Evolutionary conservation across 2,329 filamentous ascomycete species (phyloP).

Genomic region (Ophiosphaerella herpotricha): DNA sequence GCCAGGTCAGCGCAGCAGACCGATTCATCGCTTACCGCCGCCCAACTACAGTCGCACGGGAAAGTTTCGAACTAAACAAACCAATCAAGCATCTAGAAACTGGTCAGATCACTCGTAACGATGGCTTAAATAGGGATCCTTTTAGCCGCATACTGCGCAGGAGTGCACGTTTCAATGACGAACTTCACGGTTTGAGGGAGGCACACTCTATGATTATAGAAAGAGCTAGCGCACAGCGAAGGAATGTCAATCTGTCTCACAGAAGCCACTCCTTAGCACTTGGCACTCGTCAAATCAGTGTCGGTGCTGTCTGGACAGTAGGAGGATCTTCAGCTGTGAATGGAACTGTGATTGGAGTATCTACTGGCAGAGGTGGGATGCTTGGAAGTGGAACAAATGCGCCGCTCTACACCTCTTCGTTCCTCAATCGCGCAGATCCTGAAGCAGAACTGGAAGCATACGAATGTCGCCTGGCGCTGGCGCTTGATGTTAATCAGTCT

Average conservation of each 20-base stretch:
- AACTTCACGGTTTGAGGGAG: conserved; percentile 39
- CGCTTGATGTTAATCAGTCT: conserved; percentile 76
- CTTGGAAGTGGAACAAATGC: conserved; percentile 75
- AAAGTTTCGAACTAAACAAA: conserved; percentile 60
- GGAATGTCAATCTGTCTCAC: conserved; percentile 22
- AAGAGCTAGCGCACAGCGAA: conserved; percentile 21
- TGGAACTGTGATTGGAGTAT: conserved; percentile 55
- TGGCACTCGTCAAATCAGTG: conserved; percentile 58
- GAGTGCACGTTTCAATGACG: conserved; percentile 38
- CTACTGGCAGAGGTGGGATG: conserved; percentile 67
- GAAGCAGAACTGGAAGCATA: conserved; percentile 71
- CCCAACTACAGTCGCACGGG: conserved; percentile 47
- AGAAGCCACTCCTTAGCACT: conserved; percentile 26
- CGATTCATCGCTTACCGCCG: conserved; percentile 61
- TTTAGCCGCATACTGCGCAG: conserved; percentile 53
- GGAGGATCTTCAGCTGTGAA: conserved; percentile 68
- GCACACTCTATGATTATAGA: conserved; percentile 34
- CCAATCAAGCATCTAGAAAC: conserved; percentile 51
- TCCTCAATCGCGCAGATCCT: conserved; percentile 55
- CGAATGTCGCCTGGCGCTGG: conserved; percentile 74
- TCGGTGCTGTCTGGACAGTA: conserved; percentile 75
- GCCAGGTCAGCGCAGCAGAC: conserved; percentile 53
- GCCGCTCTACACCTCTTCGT: conserved; percentile 63
- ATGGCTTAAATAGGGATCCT: conserved; percentile 54
- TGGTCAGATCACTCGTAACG: conserved; percentile 53